These are phyloP conservation scores for Pythium rhizo-oryzae DNA, from an alignment of 352 stramenopile species.

Conservation along the genomic window DNA sequence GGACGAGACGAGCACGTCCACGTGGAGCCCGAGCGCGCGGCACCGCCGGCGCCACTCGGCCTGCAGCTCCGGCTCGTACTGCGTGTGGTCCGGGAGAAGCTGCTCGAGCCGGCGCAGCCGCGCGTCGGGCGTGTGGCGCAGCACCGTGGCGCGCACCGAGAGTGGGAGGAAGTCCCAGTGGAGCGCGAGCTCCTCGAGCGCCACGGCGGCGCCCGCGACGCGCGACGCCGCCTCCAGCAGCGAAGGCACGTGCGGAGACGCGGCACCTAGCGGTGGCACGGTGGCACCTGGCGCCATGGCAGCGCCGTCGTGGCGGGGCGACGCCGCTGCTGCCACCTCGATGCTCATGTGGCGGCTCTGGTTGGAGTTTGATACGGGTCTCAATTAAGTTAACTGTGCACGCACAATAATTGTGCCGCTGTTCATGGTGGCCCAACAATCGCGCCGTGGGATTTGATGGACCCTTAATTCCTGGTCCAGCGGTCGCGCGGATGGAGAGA, in stretches of 20 bases:
- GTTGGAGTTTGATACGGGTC: background rate
- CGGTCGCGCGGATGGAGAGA: too few species aligned
- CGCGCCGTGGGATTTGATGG: too few species aligned
- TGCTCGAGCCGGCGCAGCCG: constrained; percentile 28
- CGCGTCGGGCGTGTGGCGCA: constrained; percentile 12
- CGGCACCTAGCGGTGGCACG: background rate
- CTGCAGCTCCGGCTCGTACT: constrained; percentile 25
- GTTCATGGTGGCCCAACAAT: too few species aligned
- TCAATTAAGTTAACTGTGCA: constrained; percentile 35
- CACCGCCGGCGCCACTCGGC: constrained; percentile 24
- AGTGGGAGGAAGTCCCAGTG: constrained; percentile 24
- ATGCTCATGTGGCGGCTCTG: background rate
- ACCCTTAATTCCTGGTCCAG: too few species aligned
- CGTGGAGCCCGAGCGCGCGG: constrained; percentile 1
- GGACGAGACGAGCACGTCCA: constrained; percentile 4
- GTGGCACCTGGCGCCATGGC: background rate
- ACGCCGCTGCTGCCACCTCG: background rate
- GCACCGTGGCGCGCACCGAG: background rate
- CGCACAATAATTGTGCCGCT: background rate
- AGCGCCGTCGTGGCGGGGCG: background rate
- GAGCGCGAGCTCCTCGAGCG: constrained; percentile 19
- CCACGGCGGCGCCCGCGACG: constrained; percentile 1
- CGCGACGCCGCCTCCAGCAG: constrained; percentile 20
- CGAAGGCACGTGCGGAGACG: background rate
- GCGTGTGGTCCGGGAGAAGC: background rate